A percentile compares a stretch with the other conserved stretches of the same genome.
Evolutionary conservation across 140 eudicot species (phyloP).

Genomic region (Anethum foeniculum): DNA sequence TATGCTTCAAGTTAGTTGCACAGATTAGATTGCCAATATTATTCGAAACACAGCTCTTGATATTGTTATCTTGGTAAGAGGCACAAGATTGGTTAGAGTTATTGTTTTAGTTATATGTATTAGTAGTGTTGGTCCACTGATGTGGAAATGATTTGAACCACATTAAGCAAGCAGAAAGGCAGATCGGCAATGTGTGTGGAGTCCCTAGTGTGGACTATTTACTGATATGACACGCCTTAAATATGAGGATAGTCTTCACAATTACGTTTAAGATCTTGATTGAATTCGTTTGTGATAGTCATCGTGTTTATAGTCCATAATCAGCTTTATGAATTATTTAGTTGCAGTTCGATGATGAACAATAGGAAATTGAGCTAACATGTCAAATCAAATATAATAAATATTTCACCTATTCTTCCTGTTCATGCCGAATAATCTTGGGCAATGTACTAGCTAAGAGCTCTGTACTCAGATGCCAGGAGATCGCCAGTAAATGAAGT

Average conservation of each 20-base stretch:
- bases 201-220: background rate
- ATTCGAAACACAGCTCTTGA: background rate
- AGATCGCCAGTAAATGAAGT: background rate
- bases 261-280: background rate
- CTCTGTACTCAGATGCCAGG: background rate
- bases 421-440: background rate
- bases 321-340: background rate
- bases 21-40: background rate
- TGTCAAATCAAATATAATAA: background rate
- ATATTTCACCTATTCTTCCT: background rate
- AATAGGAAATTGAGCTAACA: background rate
- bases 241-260: background rate
- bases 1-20: background rate
- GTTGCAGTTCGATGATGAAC: background rate
- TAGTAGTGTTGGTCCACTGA: background rate
- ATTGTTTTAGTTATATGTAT: background rate
- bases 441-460: background rate
- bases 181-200: background rate
- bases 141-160: background rate
- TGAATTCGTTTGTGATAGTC: background rate
- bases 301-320: background rate
- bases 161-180: background rate
- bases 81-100: slow-evolving; percentile 3
- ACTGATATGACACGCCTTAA: background rate
- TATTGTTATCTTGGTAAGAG: background rate